These are phyloP conservation scores for Fusarium coffeatum DNA, from an alignment of 2,329 filamentous ascomycete genomes.

Conservation along the genomic window DNA sequence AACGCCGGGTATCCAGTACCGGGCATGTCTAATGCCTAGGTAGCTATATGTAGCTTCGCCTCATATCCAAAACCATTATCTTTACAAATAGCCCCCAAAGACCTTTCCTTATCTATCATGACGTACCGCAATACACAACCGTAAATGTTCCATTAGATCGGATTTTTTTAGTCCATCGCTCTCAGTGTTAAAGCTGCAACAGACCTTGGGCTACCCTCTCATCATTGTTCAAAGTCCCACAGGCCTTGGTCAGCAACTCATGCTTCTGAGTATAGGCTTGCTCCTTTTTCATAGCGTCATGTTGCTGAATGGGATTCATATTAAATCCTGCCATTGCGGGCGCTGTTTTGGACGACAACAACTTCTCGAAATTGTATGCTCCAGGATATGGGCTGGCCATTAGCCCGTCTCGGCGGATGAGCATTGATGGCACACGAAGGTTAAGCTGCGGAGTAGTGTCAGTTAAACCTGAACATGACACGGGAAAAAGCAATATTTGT, in stretches of 20 bases:
- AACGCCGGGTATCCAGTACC: constrained; percentile 18
- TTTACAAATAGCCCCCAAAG: neutral
- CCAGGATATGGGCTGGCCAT: constrained; percentile 58
- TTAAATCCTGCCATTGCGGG: constrained; percentile 52
- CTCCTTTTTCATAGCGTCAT: constrained; percentile 61
- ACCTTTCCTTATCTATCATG: neutral
- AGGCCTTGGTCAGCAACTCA: constrained; percentile 56
- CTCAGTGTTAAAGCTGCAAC: constrained; percentile 46
- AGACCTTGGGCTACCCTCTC: constrained; percentile 55
- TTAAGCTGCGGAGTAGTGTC: constrained; percentile 58
- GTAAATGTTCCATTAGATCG: neutral
- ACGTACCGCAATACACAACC: neutral
- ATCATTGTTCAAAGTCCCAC: constrained; percentile 52
- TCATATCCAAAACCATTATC: neutral
- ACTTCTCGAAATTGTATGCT: constrained; percentile 58
- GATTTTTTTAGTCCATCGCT: neutral
- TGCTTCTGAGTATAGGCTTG: constrained; percentile 57
- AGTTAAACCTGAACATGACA: constrained; percentile 25
- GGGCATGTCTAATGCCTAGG: neutral
- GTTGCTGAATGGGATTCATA: constrained; percentile 60
- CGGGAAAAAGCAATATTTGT: constrained; percentile 23
- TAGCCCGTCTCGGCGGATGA: constrained; percentile 66
- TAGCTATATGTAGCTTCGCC: constrained; percentile 1
- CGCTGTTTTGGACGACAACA: constrained; percentile 55
- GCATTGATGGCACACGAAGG: constrained; percentile 71